Conservation (phyloP, 1,284 basidiomycete species). For the Fomitopsis schrenkii region DNA sequence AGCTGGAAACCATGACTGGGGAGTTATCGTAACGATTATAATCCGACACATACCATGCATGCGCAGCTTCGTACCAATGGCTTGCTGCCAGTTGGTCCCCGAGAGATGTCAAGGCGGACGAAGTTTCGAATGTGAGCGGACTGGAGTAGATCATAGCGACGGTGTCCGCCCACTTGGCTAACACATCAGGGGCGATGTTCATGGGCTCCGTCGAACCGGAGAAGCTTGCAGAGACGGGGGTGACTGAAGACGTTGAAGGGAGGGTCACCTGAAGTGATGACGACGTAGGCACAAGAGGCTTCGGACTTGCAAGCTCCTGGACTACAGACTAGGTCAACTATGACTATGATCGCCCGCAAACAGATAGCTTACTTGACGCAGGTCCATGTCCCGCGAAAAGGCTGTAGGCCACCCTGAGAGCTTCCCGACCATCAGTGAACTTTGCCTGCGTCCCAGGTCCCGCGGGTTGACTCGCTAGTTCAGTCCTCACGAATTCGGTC, state of each 20-base stretch:
- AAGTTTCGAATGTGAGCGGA: conserved; percentile 58
- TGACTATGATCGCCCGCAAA: background rate
- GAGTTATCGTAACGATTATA: background rate
- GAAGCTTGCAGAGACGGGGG: conserved; percentile 68
- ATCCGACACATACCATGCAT: conserved; percentile 68
- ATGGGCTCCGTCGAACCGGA: conserved; percentile 35
- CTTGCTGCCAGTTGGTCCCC: conserved; percentile 79
- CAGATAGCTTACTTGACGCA: conserved; percentile 54
- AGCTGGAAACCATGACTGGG: conserved; percentile 43
- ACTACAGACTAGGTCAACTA: conserved; percentile 40
- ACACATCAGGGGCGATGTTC: conserved; percentile 51
- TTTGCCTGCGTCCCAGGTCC: conserved; percentile 16
- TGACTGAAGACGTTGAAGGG: conserved; percentile 36
- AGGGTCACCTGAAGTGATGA: conserved; percentile 39
- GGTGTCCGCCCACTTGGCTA: conserved; percentile 84
- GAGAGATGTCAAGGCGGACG: conserved; percentile 79
- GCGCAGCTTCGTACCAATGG: conserved; percentile 82
- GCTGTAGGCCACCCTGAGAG: conserved; percentile 81
- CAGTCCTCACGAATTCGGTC: conserved; percentile 79
- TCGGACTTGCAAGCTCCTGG: conserved; percentile 70
- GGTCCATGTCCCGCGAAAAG: conserved; percentile 84
- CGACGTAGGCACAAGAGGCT: conserved; percentile 38
- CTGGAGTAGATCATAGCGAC: conserved; percentile 82
- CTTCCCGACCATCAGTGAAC: conserved; percentile 54
- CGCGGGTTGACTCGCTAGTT: conserved; percentile 48